phyloP scores from a whole-genome alignment of 2,329 filamentous ascomycete species.

The Scedosporium minutisporum region DNA sequence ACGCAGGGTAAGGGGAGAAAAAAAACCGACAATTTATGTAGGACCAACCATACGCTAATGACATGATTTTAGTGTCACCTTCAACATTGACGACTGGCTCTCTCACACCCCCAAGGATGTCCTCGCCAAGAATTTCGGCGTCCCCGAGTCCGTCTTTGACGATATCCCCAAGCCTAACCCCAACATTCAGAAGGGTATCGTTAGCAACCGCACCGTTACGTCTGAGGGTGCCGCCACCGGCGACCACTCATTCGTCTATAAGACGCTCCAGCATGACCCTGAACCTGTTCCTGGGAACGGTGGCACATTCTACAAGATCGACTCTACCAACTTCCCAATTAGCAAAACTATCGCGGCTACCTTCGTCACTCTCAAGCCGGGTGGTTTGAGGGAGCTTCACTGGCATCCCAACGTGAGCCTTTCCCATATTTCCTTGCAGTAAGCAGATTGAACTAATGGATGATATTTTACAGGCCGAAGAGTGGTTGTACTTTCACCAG shows the following conservation, averaged over 20 bases:
- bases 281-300: constrained; percentile 51
- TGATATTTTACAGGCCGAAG: constrained; percentile 40
- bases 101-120: constrained; percentile 52
- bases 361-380: constrained; percentile 53
- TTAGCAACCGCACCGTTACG: constrained; percentile 36
- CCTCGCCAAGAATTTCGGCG: constrained; percentile 60
- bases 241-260: constrained; percentile 53
- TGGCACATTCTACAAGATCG: constrained; percentile 53
- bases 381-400: constrained; percentile 54
- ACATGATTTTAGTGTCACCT: constrained; percentile 30
- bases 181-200: constrained; percentile 48
- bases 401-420: constrained; percentile 60
- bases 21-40: too few species aligned
- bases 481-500: constrained; percentile 63
- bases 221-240: constrained; percentile 31
- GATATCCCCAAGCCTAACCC: constrained; percentile 44
- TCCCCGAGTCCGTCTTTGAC: constrained; percentile 49
- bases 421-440: neutral
- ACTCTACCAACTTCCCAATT: constrained; percentile 58
- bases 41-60: too few species aligned
- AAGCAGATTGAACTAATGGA: neutral
- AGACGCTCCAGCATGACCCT: constrained; percentile 43
- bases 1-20: constrained; percentile 34
- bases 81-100: constrained; percentile 64
- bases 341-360: constrained; percentile 57